Base-by-base conservation (phyloP, 345 rosid species). In the Salix caprea region DNA sequence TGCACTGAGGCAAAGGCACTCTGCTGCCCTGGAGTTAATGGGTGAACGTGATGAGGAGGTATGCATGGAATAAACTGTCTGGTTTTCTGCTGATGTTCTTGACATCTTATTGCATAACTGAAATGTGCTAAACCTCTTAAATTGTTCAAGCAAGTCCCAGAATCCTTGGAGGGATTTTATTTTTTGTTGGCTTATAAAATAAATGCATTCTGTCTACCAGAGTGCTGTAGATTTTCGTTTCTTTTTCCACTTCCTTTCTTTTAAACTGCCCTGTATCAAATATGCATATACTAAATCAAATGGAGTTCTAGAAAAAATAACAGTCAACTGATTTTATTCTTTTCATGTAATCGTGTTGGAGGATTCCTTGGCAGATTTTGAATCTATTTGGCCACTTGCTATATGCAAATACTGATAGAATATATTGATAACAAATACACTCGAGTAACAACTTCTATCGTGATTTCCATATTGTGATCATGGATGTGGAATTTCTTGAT, bases 31-130 rank as follows among this genome's bases (percentile, higher is more conserved):
- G 85, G 99, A 96, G 88, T 90, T 92, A 79, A 96, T 94, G 98
- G 99, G 99, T 67, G 99, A 96, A 82, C 97, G 97, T 70, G 99
- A 96, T 54, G 99, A 96, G 86, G 99, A 94, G 96, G 99, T 96
- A 90, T 52, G 69, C 34, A 62, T 62, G 32, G 42, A 77, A n/a
- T 62, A n/a, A 70, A 24, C 37, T n/a, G 40, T 48, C 1, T n/a
- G 37, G 13, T 7, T 21, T 30, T 42, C 34, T 76, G 69, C 15
- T 60, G 16, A 18, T 42, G 56, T 28, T 76, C 26, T 42, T 15
- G 23, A n/a, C 28, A 56, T 56, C 68, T 26, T 14, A 7, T 37
- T 67, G 12, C 50, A 19, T 37, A 23, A 14, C 42, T 6, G 37
- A 39, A 65, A 34, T 48, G 12, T 58, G 44, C 30, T 58, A 48